These are phyloP conservation scores for Mrakia frigida DNA, from an alignment of 768 basidiomycete genomes.

Conservation along the genomic window DNA sequence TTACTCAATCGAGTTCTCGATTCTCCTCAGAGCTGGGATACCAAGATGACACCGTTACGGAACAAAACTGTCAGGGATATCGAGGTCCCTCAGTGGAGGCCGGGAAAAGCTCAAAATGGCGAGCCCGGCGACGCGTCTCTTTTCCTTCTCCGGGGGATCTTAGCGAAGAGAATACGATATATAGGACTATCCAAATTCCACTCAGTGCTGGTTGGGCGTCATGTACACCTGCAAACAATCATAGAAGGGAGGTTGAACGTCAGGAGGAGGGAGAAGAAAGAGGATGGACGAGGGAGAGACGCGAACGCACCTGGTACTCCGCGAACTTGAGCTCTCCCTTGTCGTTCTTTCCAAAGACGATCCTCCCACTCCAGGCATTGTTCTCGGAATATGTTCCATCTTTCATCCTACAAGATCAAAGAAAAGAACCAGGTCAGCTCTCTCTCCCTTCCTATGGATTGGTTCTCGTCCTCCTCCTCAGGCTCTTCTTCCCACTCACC, in stretches of 20 bases:
- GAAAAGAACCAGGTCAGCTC: background rate
- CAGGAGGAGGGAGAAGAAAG: background rate
- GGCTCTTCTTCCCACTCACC: background rate
- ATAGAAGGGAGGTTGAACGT: too few relatives aligned
- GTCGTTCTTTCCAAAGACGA: slow-evolving; percentile 8
- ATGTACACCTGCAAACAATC: background rate
- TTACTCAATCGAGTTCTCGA: too few relatives aligned
- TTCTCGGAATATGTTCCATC: slow-evolving; percentile 16
- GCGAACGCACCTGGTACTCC: slow-evolving; percentile 14
- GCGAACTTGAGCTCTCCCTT: slow-evolving; percentile 18
- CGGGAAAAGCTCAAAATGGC: too few relatives aligned
- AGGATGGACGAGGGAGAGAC: background rate
- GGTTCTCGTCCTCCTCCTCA: background rate
- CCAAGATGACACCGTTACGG: too few relatives aligned
- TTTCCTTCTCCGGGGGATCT: too few relatives aligned
- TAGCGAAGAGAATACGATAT: too few relatives aligned
- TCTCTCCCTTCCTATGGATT: background rate
- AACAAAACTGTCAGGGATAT: too few relatives aligned
- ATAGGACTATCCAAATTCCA: too few relatives aligned
- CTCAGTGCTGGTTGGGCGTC: background rate
- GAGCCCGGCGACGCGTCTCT: too few relatives aligned
- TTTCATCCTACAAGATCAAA: background rate
- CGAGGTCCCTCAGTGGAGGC: too few relatives aligned
- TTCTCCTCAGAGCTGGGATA: too few relatives aligned
- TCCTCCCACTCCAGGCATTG: slow-evolving; percentile 15